phyloP scores from a whole-genome alignment of 805 yeast genomes.

The Metschnikowia henanensis region DNA sequence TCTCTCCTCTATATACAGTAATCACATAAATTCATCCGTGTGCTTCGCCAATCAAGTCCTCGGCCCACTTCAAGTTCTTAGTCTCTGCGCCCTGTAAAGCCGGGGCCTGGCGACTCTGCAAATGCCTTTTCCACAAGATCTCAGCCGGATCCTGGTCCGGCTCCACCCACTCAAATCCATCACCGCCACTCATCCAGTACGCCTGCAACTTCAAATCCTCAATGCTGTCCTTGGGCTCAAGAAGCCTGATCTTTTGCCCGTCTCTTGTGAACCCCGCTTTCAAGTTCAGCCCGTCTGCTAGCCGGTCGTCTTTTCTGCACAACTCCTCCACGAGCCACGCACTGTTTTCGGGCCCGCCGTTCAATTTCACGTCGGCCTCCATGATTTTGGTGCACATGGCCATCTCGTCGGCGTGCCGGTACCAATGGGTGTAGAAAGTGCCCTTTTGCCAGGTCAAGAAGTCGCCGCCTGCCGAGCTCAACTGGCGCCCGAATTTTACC shows the following conservation, averaged over 20 bases:
- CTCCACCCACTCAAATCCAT: slow-evolving; percentile 25
- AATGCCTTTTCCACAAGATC: slow-evolving; percentile 39
- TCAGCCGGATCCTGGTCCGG: slow-evolving; percentile 38
- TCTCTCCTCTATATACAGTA: neutral
- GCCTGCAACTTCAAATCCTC: slow-evolving; percentile 72
- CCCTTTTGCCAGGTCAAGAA: slow-evolving; percentile 64
- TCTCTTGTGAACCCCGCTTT: slow-evolving; percentile 36
- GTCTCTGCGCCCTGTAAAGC: slow-evolving; percentile 15
- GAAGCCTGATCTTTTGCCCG: slow-evolving; percentile 39
- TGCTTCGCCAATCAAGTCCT: slow-evolving; percentile 29
- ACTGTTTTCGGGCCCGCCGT: slow-evolving; percentile 36
- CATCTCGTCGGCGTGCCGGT: slow-evolving; percentile 65
- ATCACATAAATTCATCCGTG: neutral
- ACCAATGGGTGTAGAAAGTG: slow-evolving; percentile 63
- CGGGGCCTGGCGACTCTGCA: slow-evolving; percentile 23
- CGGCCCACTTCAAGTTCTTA: slow-evolving; percentile 39
- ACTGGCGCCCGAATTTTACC: slow-evolving; percentile 41
- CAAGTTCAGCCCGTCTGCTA: slow-evolving; percentile 26
- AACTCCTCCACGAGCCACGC: slow-evolving; percentile 37
- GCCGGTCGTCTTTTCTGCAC: slow-evolving; percentile 31
- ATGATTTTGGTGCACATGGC: slow-evolving; percentile 62
- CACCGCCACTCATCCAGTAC: slow-evolving; percentile 73
- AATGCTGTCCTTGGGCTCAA: slow-evolving; percentile 43
- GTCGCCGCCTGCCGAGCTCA: slow-evolving; percentile 49
- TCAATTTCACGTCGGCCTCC: slow-evolving; percentile 60